These are phyloP conservation scores for Phytopythium chamaehyphon DNA, from an alignment of 352 stramenopile genomes.

Conservation along the genomic window DNA sequence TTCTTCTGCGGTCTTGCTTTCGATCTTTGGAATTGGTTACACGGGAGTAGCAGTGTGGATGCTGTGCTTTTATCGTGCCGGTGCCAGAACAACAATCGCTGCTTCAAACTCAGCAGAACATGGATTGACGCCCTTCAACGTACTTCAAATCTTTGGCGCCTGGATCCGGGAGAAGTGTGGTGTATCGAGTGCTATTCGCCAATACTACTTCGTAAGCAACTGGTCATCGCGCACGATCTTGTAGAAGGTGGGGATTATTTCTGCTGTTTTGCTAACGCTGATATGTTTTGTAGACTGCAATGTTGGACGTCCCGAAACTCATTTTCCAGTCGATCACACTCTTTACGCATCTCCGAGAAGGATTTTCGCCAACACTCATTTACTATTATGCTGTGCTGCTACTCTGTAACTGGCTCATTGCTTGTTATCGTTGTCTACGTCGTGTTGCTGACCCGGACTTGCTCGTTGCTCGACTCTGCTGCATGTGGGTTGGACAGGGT, in stretches of 20 bases:
- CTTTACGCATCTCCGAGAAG: slow-evolving; percentile 34
- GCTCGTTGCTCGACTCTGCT: slow-evolving; percentile 28
- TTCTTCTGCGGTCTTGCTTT: slow-evolving; percentile 18
- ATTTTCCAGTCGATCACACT: slow-evolving; percentile 44
- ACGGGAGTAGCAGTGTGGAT: slow-evolving; percentile 25
- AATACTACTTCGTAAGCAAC: too few species aligned
- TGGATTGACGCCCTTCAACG: too few species aligned
- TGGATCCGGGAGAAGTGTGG: too few species aligned
- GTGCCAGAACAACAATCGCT: too few species aligned
- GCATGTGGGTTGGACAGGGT: too few species aligned
- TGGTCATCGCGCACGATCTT: too few species aligned
- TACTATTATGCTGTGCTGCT: slow-evolving; percentile 35
- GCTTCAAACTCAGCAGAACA: too few species aligned
- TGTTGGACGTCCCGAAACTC: slow-evolving; percentile 42
- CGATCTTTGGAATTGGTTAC: slow-evolving; percentile 30
- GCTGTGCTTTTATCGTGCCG: slow-evolving; percentile 14
- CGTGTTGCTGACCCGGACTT: slow-evolving; percentile 23
- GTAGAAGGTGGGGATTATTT: too few species aligned
- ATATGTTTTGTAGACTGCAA: slow-evolving; percentile 36
- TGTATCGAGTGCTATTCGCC: too few species aligned
- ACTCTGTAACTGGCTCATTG: slow-evolving; percentile 39
- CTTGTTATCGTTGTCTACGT: slow-evolving; percentile 39
- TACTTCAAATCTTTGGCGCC: too few species aligned
- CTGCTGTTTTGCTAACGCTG: too few species aligned
- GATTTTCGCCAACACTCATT: slow-evolving; percentile 36